Evolutionary conservation across 176 grass and related monocot genomes (phyloP), one percentile per base, ranked within the genome.

Genomic region (Ampelocalamus luodianensis): DNA sequence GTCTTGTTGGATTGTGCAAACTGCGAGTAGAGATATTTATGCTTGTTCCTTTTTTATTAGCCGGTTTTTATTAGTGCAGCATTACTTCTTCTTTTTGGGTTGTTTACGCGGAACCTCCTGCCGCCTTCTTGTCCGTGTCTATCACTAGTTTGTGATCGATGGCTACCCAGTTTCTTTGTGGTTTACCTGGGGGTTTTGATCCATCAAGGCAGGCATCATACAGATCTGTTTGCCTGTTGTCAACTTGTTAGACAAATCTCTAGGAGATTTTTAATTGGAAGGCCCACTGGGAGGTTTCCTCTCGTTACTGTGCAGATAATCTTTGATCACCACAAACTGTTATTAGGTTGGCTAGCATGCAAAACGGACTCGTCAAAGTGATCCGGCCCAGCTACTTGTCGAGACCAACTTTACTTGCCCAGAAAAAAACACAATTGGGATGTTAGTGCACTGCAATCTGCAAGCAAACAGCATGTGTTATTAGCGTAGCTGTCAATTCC

Each of bases 21-120:
- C 56, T 79, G 45, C 0, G 24, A 74, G 69, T 65, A 87, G 12
- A 75, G 45, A 72, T 78, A 78, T 82, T 82, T 90, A 72, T 82
- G 54, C 38, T 46, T 79, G 45, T 26, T 59, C 10, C 20, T 59
- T 59, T 59, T 23, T 22, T 23, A 58, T n/a, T 59, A 23, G 55
- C 22, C 13, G 23, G 59, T 11, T 62, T 23, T 14, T 13, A 62
- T 26, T 22, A 59, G 29, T 29, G 29, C 29, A 29, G 29, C 29
- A 29, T 29, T 29, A 29, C 29, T 27, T 62, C 59, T 62, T 62
- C 2, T 29, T 46, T 71, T 71, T 27, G n/a, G 22, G 29, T 14
- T 26, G 68, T 39, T 37, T 62, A 27, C 27, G 55, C 20, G 23
- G 55, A 51, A 51, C 49, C 49, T 17, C 49, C 49, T 17, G 49